A percentile compares a stretch with the other conserved stretches of the same genome.
Evolutionary conservation across 768 basidiomycete genomes (phyloP).

Genomic region (Tricholomella constricta): DNA sequence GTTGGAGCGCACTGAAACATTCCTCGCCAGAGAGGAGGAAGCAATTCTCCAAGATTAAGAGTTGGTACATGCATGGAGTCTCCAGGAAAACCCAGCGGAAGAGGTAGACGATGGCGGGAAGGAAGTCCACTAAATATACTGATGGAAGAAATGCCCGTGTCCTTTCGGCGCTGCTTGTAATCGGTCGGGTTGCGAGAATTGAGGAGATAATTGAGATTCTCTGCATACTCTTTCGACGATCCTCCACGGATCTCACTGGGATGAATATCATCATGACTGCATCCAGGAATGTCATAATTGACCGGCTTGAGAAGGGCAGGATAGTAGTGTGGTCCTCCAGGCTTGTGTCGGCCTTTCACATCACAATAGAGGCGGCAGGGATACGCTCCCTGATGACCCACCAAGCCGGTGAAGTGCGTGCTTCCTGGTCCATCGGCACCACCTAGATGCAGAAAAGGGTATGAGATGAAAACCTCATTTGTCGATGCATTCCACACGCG

Average conservation of each 20-base stretch:
- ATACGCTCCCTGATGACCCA: slow-evolving; percentile 29
- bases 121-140: slow-evolving; percentile 32
- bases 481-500: slow-evolving; percentile 21
- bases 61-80: slow-evolving; percentile 42
- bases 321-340: slow-evolving; percentile 30
- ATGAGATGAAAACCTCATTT: slow-evolving; percentile 5
- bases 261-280: slow-evolving; percentile 22
- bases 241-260: neutral
- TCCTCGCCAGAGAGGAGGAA: slow-evolving; percentile 36
- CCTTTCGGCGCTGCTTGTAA: slow-evolving; percentile 13
- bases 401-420: slow-evolving; percentile 27
- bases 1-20: slow-evolving; percentile 13
- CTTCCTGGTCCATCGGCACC: slow-evolving; percentile 26
- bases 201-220: neutral
- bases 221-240: neutral
- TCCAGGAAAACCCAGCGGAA: slow-evolving; percentile 30
- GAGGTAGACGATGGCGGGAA: slow-evolving; percentile 14
- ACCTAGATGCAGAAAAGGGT: slow-evolving; percentile 17
- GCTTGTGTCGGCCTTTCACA: slow-evolving; percentile 26
- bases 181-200: slow-evolving; percentile 14
- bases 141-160: slow-evolving; percentile 36
- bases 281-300: slow-evolving; percentile 23
- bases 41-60: slow-evolving; percentile 40
- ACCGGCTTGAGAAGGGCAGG: slow-evolving; percentile 26
- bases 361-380: slow-evolving; percentile 37